Evolutionary conservation across 768 basidiomycete species (phyloP), one percentile per base, ranked within the genome.

Genomic region (Phlebiopsis gigantea): DNA sequence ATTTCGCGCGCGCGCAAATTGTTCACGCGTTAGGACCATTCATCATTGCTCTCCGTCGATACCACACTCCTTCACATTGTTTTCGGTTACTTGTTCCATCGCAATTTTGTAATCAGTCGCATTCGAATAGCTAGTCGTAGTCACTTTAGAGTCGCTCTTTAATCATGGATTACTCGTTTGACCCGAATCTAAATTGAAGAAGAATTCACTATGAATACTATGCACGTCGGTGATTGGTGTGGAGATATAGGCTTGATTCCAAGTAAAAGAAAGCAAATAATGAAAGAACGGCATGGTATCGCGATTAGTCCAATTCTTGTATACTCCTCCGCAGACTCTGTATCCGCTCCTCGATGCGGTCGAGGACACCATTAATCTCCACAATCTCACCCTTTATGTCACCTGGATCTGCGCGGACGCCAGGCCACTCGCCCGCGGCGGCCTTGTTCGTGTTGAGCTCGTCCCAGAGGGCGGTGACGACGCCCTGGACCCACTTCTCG

Each of bases 401-500:
- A 26, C 46, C 53, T 28, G 41, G 51, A 46, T 46, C 46, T 49
- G 65, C 50, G 41, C 49, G 31, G 5, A 58, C 26, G 47, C 59
- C 50, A 25, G 57, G 57, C 52, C 45, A 53, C 2, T 34, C 57
- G 31, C 43, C 46, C 2, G 34, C 62, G 57, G 62, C 64, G 58
- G 61, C 62, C 63, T 79, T 80, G 31, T 75, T 78, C 46, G 69
- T 73, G 19, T 77, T 74, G 63, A 90, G 63, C 72, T 90, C 88
- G 41, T 87, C 87, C 81, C 85, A 84, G 49, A 90, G 70, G n/a
- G 81, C 79, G 28, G 80, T 80, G 47, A 90, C 81, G 52, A 90
- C 79, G 4, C 82, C 81, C 65, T 87, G 84, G 57, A 89, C 81
- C 83, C 83, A 87, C 74, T 79, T 79, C 70, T 89, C 87, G 71